Evolutionary conservation across 441 rosid genomes (phyloP), one percentile per base, ranked within the genome.

Genomic region (Gossypium gossypioides): DNA sequence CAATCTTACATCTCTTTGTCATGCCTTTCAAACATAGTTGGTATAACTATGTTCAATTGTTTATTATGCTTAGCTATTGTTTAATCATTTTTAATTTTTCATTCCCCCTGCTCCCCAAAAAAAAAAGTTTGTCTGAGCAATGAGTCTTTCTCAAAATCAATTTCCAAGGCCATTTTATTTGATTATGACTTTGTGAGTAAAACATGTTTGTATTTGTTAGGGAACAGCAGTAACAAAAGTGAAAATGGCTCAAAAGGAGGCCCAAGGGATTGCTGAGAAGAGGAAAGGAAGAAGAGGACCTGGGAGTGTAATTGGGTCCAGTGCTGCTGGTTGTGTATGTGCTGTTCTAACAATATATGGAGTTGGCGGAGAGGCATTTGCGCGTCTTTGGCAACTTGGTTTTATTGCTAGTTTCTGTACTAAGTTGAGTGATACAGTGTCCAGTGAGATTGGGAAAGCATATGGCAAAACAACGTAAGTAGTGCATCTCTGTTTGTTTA

Each of bases 191-290:
- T 64, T 46, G 37, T 66, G 15, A 46, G n/a, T 46, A 10, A 22
- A 19, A 13, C 9, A 12, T 37, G 6, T 70, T 62, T 73, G 34
- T 57, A 61, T 71, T 55, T 81, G 24, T 56, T 78, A 94, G 97
- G 99, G 99, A 12, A 94, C 99, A 55, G 94, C 86, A 6, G 97
- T 84, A n/a, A 94, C 99, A 19, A 94, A 94, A 77, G 96, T 88
- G 48, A 94, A 90, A 79, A 90, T 94, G 96, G 84, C 97, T 6
- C 91, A 94, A 65, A 94, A 94, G 87, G 99, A 92, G 82, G 91
- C 99, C 9, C 91, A 85, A 69, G 97, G 97, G 3, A 91, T 93
- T 48, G 98, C 98, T 1, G 97, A 93, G 86, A 93, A 88, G 86
- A 85, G 78, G 84, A 94, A 84, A 63, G 99, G 99, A 48, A 87